phyloP scores from a whole-genome alignment of 176 grass and related monocot genomes.

The Chloris gayana region DNA sequence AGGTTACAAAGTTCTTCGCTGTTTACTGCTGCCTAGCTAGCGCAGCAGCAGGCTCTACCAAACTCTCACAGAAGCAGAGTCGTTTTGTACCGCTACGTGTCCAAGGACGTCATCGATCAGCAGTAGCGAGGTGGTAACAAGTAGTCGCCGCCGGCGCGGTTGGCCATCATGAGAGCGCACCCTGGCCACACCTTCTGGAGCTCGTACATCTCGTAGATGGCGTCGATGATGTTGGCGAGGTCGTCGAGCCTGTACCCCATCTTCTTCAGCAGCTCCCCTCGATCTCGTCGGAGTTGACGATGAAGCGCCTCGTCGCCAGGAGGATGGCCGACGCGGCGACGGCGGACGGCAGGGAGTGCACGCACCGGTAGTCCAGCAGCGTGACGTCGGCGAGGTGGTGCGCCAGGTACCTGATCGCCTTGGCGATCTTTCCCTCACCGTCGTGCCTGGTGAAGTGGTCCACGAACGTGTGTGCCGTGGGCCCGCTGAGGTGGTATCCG shows the following conservation, averaged over 20 bases:
- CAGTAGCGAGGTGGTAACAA: neutral
- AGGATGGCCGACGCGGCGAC: slow-evolving; percentile 25
- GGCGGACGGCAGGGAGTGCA: slow-evolving; percentile 7
- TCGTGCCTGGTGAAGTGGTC: slow-evolving; percentile 13
- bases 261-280: neutral
- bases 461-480: slow-evolving; percentile 29
- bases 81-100: too few species aligned
- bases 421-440: neutral
- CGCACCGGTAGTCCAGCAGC: slow-evolving; percentile 12
- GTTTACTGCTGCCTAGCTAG: too few species aligned
- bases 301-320: neutral
- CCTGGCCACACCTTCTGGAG: neutral
- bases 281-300: too few species aligned
- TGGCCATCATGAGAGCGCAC: neutral
- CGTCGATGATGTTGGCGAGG: neutral
- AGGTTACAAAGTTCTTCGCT: too few species aligned
- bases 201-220: neutral
- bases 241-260: neutral
- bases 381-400: slow-evolving; percentile 12
- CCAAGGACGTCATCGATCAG: neutral
- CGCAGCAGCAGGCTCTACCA: too few species aligned
- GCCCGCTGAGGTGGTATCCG: slow-evolving; percentile 23
- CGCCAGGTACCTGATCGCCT: neutral
- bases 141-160: neutral
- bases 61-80: neutral